Percentiles rank a stretch among this genome's conserved stretches.
These are phyloP conservation scores for Hordeum pubiflorum DNA, from an alignment of 202 grass and related monocot species.

Conservation along the genomic window DNA sequence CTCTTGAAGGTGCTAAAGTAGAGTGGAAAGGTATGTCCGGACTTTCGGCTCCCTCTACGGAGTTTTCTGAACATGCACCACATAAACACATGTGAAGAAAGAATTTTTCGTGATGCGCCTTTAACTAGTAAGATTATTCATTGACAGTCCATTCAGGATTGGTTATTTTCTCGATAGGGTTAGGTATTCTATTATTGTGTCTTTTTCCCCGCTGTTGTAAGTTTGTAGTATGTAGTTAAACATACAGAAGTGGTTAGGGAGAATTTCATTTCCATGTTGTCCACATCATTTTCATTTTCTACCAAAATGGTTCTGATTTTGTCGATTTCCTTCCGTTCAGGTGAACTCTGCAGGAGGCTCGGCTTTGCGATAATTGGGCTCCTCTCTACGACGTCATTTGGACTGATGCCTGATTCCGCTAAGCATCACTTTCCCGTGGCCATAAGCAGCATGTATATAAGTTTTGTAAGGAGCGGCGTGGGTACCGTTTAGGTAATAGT, in stretches of 20 bases:
- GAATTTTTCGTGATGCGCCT: no score
- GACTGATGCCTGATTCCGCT: no score
- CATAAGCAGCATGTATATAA: no score
- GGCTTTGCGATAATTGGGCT: slow-evolving; percentile 39
- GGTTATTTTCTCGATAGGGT: neutral
- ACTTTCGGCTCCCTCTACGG: neutral
- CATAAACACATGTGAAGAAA: neutral
- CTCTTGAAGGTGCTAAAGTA: slow-evolving; percentile 16
- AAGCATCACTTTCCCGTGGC: no score
- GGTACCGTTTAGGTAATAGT: no score
- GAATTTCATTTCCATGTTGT: neutral
- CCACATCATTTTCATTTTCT: neutral
- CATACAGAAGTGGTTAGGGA: no score
- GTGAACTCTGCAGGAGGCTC: slow-evolving; percentile 31
- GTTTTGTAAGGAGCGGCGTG: no score
- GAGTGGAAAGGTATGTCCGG: neutral
- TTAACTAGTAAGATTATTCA: no score
- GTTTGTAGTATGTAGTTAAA: neutral
- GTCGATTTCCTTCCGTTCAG: neutral
- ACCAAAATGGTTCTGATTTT: neutral
- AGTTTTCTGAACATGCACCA: neutral
- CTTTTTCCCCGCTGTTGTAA: neutral
- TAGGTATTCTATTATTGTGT: neutral
- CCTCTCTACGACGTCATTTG: no score
- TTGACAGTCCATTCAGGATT: neutral